Conservation (phyloP, 148 eudicot species). For the Cornus suecica region DNA sequence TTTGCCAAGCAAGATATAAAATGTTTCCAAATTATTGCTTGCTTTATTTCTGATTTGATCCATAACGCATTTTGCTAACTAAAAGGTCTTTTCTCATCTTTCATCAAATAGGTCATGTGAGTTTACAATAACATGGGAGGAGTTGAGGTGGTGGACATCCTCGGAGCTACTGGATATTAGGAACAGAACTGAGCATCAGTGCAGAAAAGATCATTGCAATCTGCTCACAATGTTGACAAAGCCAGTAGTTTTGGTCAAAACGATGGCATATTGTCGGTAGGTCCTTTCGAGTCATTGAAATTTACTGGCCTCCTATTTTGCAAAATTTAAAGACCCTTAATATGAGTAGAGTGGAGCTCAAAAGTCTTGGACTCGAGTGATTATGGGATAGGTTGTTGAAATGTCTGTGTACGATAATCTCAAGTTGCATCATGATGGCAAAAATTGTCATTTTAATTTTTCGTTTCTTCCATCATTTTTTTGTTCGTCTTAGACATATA, state of each 20-base stretch:
- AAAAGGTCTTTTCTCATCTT: too few relatives aligned
- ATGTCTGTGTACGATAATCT: not conserved
- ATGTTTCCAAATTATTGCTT: too few relatives aligned
- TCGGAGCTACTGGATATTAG: constrained; percentile 45
- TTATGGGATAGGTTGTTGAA: not conserved
- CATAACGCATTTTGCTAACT: not conserved
- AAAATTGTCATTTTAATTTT: not conserved
- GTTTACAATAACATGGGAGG: constrained; percentile 82
- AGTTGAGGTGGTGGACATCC: constrained; percentile 72
- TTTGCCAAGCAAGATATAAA: too few relatives aligned
- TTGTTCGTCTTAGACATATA: not conserved
- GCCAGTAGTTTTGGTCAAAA: not conserved
- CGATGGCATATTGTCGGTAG: constrained; percentile 2
- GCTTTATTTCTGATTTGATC: too few relatives aligned
- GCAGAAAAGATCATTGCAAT: not conserved
- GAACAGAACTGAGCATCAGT: not conserved
- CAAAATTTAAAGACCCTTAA: constrained; percentile 3
- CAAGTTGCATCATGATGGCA: not conserved
- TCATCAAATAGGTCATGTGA: constrained; percentile 38
- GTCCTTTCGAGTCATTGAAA: not conserved
- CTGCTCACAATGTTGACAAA: not conserved
- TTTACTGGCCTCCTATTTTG: not conserved
- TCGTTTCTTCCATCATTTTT: not conserved
- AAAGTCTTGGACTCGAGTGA: not conserved
- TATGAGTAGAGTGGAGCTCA: not conserved